These are phyloP conservation scores for Colletotrichum liaoningense DNA, from an alignment of 2,329 filamentous ascomycete genomes.

Conservation along the genomic window DNA sequence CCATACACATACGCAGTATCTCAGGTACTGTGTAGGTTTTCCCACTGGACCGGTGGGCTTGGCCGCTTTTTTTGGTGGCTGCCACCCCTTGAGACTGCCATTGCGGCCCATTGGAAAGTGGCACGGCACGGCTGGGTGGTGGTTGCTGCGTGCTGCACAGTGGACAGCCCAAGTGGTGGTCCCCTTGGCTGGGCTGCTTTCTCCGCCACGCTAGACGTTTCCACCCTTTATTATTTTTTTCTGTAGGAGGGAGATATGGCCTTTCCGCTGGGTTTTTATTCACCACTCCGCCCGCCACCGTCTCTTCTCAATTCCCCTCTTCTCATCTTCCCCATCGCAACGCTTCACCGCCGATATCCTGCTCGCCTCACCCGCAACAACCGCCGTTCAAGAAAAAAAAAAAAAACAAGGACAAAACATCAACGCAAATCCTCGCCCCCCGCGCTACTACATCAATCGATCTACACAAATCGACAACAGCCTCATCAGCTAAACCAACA, in stretches of 20 bases:
- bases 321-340: constrained; percentile 15
- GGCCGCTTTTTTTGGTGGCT: background rate
- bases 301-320: background rate
- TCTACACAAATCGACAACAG: constrained; percentile 7
- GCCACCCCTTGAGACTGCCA: background rate
- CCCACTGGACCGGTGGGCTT: background rate
- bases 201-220: constrained; percentile 32
- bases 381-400: background rate
- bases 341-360: constrained; percentile 30
- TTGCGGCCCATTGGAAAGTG: background rate
- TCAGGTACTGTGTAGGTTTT: too few species aligned
- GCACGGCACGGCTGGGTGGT: background rate
- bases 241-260: background rate
- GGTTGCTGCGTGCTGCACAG: background rate
- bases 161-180: background rate
- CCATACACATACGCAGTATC: background rate
- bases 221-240: constrained; percentile 10
- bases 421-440: background rate
- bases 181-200: background rate
- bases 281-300: constrained; percentile 3
- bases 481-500: background rate
- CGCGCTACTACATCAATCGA: constrained; percentile 15
- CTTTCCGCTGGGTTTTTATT: constrained; percentile 21
- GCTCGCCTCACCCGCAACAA: constrained; percentile 15
- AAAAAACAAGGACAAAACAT: background rate